Base-by-base conservation (phyloP, 176 grass and related monocot genomes). In the Oryza glaberrima region DNA sequence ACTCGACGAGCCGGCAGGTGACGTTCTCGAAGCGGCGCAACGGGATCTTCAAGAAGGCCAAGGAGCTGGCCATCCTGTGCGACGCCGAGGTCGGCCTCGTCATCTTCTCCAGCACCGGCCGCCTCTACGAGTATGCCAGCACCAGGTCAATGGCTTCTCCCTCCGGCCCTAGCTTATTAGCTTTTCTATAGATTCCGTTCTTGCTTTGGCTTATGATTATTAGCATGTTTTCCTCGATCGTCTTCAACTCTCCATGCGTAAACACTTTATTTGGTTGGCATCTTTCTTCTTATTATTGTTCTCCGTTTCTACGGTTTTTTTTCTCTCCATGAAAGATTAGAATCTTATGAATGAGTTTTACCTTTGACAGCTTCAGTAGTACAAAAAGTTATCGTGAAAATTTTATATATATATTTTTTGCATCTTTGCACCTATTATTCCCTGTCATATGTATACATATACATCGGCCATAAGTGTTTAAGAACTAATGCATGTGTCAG, bases 11-110 rank as follows among this genome's bases (percentile, higher is more conserved):
- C 83, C 83, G 95, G 58, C 95, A 97, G 78, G 92, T 97, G 63
- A 97, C 95, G 28, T 97, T 97, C 86, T 97, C 92, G 3, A 97
- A 97, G 84, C 84, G 92, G 56, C 35, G 95, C 60, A 94, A 83
- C 34, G 95, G 92, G 78, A 85, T 97, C 88, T 88, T 94, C 88
- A 98, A 98, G 84, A 98, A 98, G 82, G 95, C 95, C 23, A 93
- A 88, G 87, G 95, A 98, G 81, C 91, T 98, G 11, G 88, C 87
- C 65, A 98, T 98, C 81, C 95, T 98, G 69, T 98, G 95, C 38
- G 95, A 98, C n/a, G 92, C 95, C 34, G 92, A 98, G 86, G 95
- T 98, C 36, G 95, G 95, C 1, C 90, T 97, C 77, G 72, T 91
- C 70, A 86, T 97, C 90, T 97, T 97, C 90, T 97, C 95, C 58